Conservation (phyloP, 139 green algal species). For the Deuterostichococcus epilithicus region DNA sequence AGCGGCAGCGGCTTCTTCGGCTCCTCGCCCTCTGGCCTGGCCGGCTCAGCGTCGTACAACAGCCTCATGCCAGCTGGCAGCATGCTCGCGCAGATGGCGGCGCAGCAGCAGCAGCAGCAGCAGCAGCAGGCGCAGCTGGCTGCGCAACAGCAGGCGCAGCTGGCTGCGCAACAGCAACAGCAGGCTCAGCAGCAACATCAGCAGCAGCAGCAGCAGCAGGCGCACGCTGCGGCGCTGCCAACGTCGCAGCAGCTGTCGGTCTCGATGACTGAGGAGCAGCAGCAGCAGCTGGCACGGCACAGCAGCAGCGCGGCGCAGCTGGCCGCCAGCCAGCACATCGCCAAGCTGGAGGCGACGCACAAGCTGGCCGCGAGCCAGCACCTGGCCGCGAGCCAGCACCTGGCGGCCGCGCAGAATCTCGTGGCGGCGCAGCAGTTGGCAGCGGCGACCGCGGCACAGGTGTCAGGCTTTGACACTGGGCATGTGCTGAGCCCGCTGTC, state of each 20-base stretch:
- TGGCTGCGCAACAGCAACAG: not conserved
- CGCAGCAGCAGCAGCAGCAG: not conserved
- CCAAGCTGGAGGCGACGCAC: not conserved
- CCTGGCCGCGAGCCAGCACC: not conserved
- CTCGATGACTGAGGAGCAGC: no score
- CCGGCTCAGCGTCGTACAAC: not conserved
- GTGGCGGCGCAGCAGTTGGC: not conserved
- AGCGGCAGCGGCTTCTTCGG: not conserved
- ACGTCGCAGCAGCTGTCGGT: no score
- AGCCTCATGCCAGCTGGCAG: not conserved
- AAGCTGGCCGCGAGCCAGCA: not conserved
- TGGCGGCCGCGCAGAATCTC: not conserved
- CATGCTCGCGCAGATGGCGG: not conserved
- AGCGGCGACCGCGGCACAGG: not conserved
- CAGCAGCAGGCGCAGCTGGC: not conserved
- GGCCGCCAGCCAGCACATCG: not conserved
- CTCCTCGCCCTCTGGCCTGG: not conserved
- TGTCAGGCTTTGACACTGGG: not conserved
- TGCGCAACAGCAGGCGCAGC: not conserved
- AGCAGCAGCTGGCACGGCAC: not conserved
- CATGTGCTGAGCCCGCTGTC: not conserved
- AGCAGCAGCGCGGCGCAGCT: not conserved
- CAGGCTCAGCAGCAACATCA: not conserved
- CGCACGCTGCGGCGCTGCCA: no score
- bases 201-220: not conserved